phyloP scores from a whole-genome alignment of 2,329 filamentous ascomycete species.

The Gaeumannomyces tritici region DNA sequence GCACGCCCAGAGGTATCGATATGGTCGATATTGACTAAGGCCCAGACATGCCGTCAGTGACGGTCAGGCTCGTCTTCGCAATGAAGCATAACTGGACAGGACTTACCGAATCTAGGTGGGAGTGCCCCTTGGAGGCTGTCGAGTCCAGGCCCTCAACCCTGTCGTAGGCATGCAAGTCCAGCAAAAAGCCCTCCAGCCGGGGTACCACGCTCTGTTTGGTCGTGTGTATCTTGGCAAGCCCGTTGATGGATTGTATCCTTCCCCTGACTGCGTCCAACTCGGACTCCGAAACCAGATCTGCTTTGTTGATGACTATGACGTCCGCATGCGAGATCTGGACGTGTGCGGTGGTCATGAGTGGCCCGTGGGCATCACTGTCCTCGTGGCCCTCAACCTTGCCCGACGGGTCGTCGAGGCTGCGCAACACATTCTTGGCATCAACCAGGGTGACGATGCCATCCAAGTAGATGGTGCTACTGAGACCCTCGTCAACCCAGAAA shows the following conservation, averaged over 20 bases:
- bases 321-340: conserved; percentile 96
- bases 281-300: conserved; percentile 64
- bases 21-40: conserved; percentile 73
- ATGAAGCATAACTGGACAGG: background rate
- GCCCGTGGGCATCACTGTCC: conserved; percentile 45
- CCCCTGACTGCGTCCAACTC: conserved; percentile 62
- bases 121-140: conserved; percentile 63
- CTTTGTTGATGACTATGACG: conserved; percentile 89
- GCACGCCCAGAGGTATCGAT: conserved; percentile 54
- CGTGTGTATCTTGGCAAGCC: conserved; percentile 71
- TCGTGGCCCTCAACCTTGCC: conserved; percentile 43
- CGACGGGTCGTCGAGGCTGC: conserved; percentile 65
- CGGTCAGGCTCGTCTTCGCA: background rate
- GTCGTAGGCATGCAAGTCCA: conserved; percentile 92
- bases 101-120: conserved; percentile 76
- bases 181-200: conserved; percentile 70
- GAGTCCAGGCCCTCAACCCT: conserved; percentile 66
- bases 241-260: conserved; percentile 79
- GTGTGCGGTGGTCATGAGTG: conserved; percentile 82
- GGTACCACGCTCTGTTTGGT: conserved; percentile 76
- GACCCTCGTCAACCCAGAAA: conserved; percentile 95
- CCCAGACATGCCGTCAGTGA: conserved; percentile 11
- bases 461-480: conserved; percentile 91
- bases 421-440: conserved; percentile 86
- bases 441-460: conserved; percentile 95